phyloP scores from a whole-genome alignment of 352 stramenopile species.

The Pythium rishiriense region DNA sequence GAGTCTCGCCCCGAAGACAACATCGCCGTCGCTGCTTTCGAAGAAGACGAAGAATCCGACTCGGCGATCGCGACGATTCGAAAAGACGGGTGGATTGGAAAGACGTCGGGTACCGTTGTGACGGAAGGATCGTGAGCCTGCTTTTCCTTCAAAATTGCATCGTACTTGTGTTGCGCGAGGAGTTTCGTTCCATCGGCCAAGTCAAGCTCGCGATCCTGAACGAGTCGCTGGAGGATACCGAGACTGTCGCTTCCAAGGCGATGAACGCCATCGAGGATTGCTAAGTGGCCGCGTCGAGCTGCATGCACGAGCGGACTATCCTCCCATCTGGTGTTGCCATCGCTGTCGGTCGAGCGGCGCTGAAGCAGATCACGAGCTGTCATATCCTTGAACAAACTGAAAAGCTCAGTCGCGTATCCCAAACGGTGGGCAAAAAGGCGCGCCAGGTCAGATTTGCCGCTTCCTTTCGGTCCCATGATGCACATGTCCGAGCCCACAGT shows the following conservation, averaged over 20 bases:
- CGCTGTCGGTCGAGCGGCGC: slow-evolving; percentile 80
- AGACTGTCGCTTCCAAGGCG: slow-evolving; percentile 91
- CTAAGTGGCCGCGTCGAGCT: slow-evolving; percentile 77
- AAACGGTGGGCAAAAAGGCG: slow-evolving; percentile 67
- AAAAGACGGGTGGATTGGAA: slow-evolving; percentile 88
- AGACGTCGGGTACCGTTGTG: slow-evolving; percentile 32
- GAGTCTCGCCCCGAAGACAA: slow-evolving; percentile 41
- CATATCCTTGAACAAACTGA: slow-evolving; percentile 94
- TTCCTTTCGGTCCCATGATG: slow-evolving; percentile 79
- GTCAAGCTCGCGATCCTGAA: slow-evolving; percentile 89
- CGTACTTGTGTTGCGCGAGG: slow-evolving; percentile 55
- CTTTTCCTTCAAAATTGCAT: slow-evolving; percentile 39
- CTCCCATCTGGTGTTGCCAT: slow-evolving; percentile 91
- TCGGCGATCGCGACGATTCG: slow-evolving; percentile 87
- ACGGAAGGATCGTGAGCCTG: slow-evolving; percentile 23
- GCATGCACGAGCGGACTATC: slow-evolving; percentile 91
- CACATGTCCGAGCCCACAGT: slow-evolving; percentile 74
- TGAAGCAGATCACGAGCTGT: slow-evolving; percentile 92
- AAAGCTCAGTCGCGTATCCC: slow-evolving; percentile 87
- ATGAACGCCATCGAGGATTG: slow-evolving; percentile 93
- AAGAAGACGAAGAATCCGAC: slow-evolving; percentile 37
- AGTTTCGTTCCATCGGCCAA: slow-evolving; percentile 90
- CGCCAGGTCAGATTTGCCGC: slow-evolving; percentile 77
- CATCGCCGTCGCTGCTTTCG: slow-evolving; percentile 30
- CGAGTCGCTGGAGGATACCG: slow-evolving; percentile 80